Conservation (phyloP, 78 protist genomes). For the Chrysochromulina tobinii region DNA sequence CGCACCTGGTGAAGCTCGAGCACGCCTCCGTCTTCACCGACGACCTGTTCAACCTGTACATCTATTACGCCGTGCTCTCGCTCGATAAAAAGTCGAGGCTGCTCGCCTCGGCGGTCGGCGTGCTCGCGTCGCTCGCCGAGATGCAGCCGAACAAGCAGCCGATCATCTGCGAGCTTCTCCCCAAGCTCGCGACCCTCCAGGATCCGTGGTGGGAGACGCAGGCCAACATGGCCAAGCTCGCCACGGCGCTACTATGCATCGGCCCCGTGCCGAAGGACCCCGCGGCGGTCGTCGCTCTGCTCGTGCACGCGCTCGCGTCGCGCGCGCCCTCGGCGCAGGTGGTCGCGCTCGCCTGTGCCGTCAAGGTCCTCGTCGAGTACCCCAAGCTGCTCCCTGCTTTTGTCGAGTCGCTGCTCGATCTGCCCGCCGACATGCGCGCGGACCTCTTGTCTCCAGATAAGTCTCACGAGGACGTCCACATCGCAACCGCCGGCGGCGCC, state of each 20-base stretch:
- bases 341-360: not conserved
- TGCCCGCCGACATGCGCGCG: not conserved
- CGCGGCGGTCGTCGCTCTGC: not conserved
- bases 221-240: not conserved
- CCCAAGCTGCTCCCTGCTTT: not conserved
- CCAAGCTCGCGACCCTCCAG: not conserved
- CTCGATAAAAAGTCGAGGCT: not conserved
- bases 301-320: not conserved
- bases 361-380: not conserved
- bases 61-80: slow-evolving; percentile 33
- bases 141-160: not conserved
- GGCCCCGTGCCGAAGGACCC: not conserved
- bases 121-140: not conserved
- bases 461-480: not conserved
- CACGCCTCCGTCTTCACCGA: not conserved
- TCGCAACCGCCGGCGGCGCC: not conserved
- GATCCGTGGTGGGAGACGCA: slow-evolving; percentile 32
- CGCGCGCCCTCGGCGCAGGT: not conserved
- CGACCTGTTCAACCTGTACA: slow-evolving; percentile 45
- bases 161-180: not conserved
- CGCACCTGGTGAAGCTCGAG: slow-evolving; percentile 1
- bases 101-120: not conserved
- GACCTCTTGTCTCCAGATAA: not conserved
- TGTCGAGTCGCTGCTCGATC: not conserved
- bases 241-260: not conserved